Evolutionary conservation across 2,329 filamentous ascomycete species (phyloP), one percentile per base, ranked within the genome.

Genomic region (Ceratocystiopsis brevicomis): DNA sequence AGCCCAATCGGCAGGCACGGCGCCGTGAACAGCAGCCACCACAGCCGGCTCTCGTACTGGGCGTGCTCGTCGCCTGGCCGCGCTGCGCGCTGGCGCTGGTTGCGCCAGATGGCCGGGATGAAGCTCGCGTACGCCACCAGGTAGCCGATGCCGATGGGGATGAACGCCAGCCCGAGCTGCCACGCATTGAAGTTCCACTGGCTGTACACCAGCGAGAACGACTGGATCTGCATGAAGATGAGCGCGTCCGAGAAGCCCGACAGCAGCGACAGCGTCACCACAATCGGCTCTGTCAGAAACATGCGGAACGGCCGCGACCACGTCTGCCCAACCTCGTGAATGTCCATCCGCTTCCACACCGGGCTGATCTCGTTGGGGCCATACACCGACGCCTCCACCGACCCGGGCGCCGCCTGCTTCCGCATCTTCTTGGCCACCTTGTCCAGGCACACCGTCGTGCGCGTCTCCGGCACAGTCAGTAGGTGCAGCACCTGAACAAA

Each of bases 141-240:
- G 51, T 84, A 84, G 3, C 78, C 78, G 19, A 82, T 49, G 18
- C 78, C 67, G 37, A 83, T 75, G 3, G 79, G 68, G 18, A 81
- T 66, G 55, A 83, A 80, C 0, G 71, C 58, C 18, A 81, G 61
- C 0, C 76, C 76, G 2, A 75, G 59, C 10, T 67, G 58, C 2
- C 76, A 58, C 9, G 67, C 65, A 18, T 59, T 59, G 50, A 84
- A 84, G 38, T 60, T 53, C 76, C 77, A 85, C 53, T 82, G 75
- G 15, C 63, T 58, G 52, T 81, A 81, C 2, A 85, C 78, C 2
- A 81, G 64, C 0, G 63, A 59, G 51, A 82, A 85, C 0, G 74
- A 79, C 55, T 84, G 76, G 43, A 84, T 73, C 56, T 80, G 81
- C 65, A 81, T 81, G 63, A 84, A 85, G 59, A 84, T 83, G 4